phyloP scores from a whole-genome alignment of 108 stramenopile species.

The Asterionellopsis glacialis region DNA sequence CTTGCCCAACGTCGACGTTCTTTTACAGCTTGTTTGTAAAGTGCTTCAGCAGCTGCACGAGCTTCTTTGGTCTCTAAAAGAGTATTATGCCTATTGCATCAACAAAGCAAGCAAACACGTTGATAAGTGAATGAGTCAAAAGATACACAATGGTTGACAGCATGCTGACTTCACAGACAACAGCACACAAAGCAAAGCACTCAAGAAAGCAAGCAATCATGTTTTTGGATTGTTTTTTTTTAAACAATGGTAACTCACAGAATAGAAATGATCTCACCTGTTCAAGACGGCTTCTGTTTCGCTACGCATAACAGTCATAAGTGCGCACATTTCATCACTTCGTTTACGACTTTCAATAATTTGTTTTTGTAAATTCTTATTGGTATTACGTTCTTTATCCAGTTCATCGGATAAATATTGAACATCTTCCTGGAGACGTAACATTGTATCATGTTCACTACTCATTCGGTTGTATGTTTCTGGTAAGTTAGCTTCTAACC shows the following conservation, averaged over 20 bases:
- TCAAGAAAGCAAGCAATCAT: not conserved
- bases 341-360: constrained; percentile 39
- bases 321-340: constrained; percentile 70
- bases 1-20: not conserved
- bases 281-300: constrained; percentile 86
- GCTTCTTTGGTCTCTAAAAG: constrained; percentile 67
- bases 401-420: constrained; percentile 51
- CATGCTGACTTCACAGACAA: no score
- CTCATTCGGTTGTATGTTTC: constrained; percentile 23
- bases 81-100: constrained; percentile 78
- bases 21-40: constrained; percentile 34
- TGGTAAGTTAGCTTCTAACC: constrained; percentile 54
- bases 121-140: not conserved
- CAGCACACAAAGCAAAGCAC: not conserved
- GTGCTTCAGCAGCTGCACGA: constrained; percentile 39
- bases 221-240: no score
- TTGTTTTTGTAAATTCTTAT: constrained; percentile 54
- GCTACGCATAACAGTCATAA: constrained; percentile 75
- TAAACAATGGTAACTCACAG: not conserved
- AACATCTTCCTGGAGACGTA: constrained; percentile 34
- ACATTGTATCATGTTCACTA: constrained; percentile 25
- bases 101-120: not conserved
- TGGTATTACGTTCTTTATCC: constrained; percentile 41
- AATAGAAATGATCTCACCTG: constrained; percentile 4
- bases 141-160: not conserved